Evolutionary conservation across 805 yeast species (phyloP), one percentile per base, ranked within the genome.

Genomic region (Blastobotrys muscicola): DNA sequence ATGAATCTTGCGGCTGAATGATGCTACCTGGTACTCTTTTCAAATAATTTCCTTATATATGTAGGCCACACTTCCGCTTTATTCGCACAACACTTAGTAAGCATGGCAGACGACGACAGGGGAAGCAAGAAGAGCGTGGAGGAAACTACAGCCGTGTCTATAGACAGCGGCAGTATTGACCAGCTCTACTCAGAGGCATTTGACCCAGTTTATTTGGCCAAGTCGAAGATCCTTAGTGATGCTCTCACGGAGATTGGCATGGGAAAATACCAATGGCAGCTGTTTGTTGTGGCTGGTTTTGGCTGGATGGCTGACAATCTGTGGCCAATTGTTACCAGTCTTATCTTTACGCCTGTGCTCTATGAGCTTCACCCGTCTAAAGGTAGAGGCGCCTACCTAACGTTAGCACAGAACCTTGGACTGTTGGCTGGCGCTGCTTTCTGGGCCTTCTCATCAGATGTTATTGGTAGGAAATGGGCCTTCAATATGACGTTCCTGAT

Each of bases 221-320:
- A 46, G 33, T 39, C 49, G 8, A 35, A 39, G 33, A 23, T 46
- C 13, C 8, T 75, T 39, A 72, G 73, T 52, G 60, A 74, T 45
- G 78, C 81, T 8, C 61, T 76, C 38, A 78, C 75, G 49, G 78
- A 76, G 49, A 72, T 76, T 41, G 81, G 81, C 0, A 72, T 76
- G 60, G 75, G 81, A 1, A 66, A 71, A 69, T 71, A 69, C 46
- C 79, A 75, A 46, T 60, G 66, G 41, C 64, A 68, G 49, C 54
- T 71, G 11, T 73, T 75, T 53, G 61, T 65, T 43, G 55, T 75
- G 14, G 73, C 74, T 14, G 80, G 80, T 8, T 68, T 70, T 56
- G 80, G 80, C 29, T 75, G 73, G 50, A 66, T 73, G 13, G 75
- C 69, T 5, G 78, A 76, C 52, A 70, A 78, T 20, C 71, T 72